phyloP scores from a whole-genome alignment of 768 basidiomycete species.

The Porpolomopsis calyptriformis region DNA sequence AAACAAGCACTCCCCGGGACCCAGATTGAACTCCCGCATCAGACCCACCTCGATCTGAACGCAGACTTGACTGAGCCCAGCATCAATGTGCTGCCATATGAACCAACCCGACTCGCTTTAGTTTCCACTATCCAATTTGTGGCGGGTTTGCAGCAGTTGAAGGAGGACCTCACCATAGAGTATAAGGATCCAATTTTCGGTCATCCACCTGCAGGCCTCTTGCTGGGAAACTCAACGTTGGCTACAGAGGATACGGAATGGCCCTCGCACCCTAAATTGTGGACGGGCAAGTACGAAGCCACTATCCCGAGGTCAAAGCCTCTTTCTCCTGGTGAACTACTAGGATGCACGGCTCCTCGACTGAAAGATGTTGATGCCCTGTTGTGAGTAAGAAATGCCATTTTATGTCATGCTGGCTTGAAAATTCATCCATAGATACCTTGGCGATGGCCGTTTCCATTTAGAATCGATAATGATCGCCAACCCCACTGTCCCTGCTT shows the following conservation, averaged over 20 bases:
- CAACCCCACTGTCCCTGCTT: slow-evolving; percentile 91
- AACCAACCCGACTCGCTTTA: slow-evolving; percentile 67
- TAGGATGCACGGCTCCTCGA: slow-evolving; percentile 91
- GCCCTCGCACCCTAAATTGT: slow-evolving; percentile 20
- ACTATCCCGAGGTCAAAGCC: slow-evolving; percentile 83
- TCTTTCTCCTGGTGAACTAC: slow-evolving; percentile 89
- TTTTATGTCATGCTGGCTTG: slow-evolving; percentile 4
- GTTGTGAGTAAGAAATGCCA: slow-evolving; percentile 47
- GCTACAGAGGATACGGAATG: not conserved
- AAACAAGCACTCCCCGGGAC: slow-evolving; percentile 32
- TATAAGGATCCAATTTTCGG: slow-evolving; percentile 7
- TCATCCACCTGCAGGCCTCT: not conserved
- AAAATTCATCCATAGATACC: slow-evolving; percentile 49
- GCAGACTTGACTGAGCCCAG: not conserved
- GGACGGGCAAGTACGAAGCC: slow-evolving; percentile 60
- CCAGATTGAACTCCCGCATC: slow-evolving; percentile 37
- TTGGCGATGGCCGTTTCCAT: slow-evolving; percentile 97
- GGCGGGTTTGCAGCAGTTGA: slow-evolving; percentile 78
- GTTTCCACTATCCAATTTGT: slow-evolving; percentile 99
- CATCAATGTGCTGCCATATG: slow-evolving; percentile 1
- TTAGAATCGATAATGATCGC: slow-evolving; percentile 99
- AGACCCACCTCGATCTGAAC: slow-evolving; percentile 51
- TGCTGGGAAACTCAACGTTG: not conserved
- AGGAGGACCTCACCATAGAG: slow-evolving; percentile 58
- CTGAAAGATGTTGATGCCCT: slow-evolving; percentile 74